Base-by-base conservation (phyloP, 768 basidiomycete species). In the Tubosaeta sp. region DNA sequence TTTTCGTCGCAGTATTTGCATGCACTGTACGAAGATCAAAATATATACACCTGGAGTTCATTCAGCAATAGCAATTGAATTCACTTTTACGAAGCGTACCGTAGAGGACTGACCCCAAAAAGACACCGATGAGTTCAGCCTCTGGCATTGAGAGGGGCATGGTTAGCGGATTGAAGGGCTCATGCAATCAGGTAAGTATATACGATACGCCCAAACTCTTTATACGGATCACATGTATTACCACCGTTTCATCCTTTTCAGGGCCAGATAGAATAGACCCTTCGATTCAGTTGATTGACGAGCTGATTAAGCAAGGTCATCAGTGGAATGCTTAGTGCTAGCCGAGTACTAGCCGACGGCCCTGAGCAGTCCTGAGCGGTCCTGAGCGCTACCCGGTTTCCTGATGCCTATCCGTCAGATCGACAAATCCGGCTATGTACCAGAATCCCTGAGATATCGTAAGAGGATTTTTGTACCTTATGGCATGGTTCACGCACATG, bases 81-180 rank as follows among this genome's bases (percentile, higher is more conserved):
- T 13, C 7, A 14, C 16, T 6, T 39, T 4, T 27, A 16, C 30
- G 16, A 2, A 6, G 14, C 47, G 10, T 18, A 48, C 47, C 47
- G n/a, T 48, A 48, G 13, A 39, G 38, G 10, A 48, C 29, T 21
- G 39, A 40, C 21, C 39, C 47, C 30, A 48, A 22, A 21, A 40
- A 41, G 39, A 32, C 47, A 21, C 47, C 47, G 12, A 16, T 25
- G 30, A 47, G 46, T 29, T 47, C 46, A 12, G 46, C 46, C 19
- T 27, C 36, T 38, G 46, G 18, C 12, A 34, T 18, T 21, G 46
- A 47, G 46, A 47, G 36, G 2, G 35, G 21, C 46, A 47, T 47
- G 35, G 11, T 24, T 9, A 29, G 25, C 6, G 9, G 41, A 38
- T 10, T 21, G 10, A 19, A 11, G n/a, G 19, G 36, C 18, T 3